Conservation (phyloP, 495 filamentous ascomycete species). For the Trichoderma orchidacearum region DNA sequence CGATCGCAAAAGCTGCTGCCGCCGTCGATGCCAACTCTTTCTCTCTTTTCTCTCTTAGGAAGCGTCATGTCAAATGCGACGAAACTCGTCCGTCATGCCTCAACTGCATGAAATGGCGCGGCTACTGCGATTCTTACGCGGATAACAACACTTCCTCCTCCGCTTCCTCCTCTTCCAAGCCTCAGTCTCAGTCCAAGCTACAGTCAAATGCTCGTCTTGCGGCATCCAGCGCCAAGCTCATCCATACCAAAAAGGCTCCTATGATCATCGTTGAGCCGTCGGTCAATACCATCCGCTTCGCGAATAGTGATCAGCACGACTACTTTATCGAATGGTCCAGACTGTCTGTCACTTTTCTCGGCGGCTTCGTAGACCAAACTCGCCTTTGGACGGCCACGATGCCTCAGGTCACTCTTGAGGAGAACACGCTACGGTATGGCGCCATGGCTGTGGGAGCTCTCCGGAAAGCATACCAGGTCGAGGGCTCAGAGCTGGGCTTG, state of each 20-base stretch:
- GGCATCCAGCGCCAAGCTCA: background rate
- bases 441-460: conserved; percentile 5
- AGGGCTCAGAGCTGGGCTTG: background rate
- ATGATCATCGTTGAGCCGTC: background rate
- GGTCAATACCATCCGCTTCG: conserved; percentile 6
- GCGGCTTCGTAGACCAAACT: background rate
- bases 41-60: conserved; percentile 5
- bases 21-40: background rate
- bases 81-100: conserved; percentile 35
- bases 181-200: background rate
- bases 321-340: conserved; percentile 5
- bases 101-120: conserved; percentile 34
- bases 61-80: conserved; percentile 38
- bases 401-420: conserved; percentile 1
- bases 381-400: conserved; percentile 2
- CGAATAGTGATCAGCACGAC: conserved; percentile 6
- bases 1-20: too few species aligned
- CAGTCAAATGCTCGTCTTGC: background rate
- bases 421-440: background rate
- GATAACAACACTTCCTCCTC: conserved; percentile 1
- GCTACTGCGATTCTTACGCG: conserved; percentile 36
- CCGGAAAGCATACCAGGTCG: background rate
- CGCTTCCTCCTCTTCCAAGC: background rate
- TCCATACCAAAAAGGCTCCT: background rate
- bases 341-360: conserved; percentile 1